Evolutionary conservation across 2,329 filamentous ascomycete species (phyloP).

Genomic region (Alternaria incomplexa): DNA sequence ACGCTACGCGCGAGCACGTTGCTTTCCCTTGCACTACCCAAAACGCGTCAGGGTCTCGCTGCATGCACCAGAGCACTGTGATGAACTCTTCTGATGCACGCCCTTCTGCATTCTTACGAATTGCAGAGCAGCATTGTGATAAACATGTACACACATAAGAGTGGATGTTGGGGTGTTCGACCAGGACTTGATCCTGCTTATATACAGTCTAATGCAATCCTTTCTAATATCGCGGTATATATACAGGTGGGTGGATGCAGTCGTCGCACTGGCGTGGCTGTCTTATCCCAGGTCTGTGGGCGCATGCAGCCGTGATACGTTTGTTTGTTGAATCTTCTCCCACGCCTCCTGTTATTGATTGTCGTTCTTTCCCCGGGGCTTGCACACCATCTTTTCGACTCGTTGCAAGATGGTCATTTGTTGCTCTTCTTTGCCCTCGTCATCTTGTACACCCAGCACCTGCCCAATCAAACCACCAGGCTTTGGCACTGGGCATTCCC

Average conservation of each 20-base stretch:
- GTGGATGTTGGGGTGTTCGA: neutral
- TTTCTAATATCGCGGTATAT: neutral
- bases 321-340: neutral
- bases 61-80: neutral
- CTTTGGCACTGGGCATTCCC: constrained; percentile 93
- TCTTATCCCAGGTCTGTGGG: neutral
- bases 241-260: neutral
- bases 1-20: constrained; percentile 23
- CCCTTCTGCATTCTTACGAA: neutral
- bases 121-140: neutral
- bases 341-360: constrained; percentile 13
- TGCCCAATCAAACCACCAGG: constrained; percentile 79
- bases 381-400: constrained; percentile 19
- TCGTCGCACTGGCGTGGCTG: neutral
- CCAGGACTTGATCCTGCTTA: neutral
- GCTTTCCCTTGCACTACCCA: neutral
- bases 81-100: neutral
- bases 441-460: constrained; percentile 68
- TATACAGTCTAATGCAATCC: constrained; percentile 1
- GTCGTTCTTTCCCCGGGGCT: constrained; percentile 12
- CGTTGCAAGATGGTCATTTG: constrained; percentile 10
- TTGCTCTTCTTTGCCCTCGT: constrained; percentile 21
- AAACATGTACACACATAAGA: neutral
- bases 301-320: neutral
- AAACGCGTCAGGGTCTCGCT: neutral